Evolutionary conservation across 2,329 filamentous ascomycete species (phyloP).

Genomic region (Aspergillus amoenus): DNA sequence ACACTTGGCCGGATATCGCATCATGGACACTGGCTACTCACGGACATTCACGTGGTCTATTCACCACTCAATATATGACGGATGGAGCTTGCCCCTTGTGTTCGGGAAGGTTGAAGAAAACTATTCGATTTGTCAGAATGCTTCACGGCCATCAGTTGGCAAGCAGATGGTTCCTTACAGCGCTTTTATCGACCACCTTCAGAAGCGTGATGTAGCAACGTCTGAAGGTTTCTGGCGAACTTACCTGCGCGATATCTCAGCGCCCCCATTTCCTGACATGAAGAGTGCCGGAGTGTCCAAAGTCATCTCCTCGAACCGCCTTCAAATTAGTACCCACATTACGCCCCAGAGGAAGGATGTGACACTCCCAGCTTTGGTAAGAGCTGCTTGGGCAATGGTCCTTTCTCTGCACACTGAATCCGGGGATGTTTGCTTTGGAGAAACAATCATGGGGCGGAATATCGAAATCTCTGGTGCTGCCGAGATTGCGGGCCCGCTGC

Average conservation of each 20-base stretch:
- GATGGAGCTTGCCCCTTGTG: constrained; percentile 44
- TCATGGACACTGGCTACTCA: constrained; percentile 37
- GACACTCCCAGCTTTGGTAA: constrained; percentile 48
- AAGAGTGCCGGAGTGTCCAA: constrained; percentile 22
- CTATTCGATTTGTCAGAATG: constrained; percentile 22
- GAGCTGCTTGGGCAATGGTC: constrained; percentile 54
- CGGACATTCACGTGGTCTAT: constrained; percentile 42
- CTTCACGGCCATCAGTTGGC: background rate
- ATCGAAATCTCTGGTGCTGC: constrained; percentile 50
- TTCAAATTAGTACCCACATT: constrained; percentile 24
- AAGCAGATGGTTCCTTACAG: constrained; percentile 23
- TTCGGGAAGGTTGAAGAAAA: constrained; percentile 38
- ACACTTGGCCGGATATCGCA: constrained; percentile 34
- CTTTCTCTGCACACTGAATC: constrained; percentile 49
- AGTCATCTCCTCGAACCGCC: constrained; percentile 2
- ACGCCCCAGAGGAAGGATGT: constrained; percentile 32
- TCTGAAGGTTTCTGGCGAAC: constrained; percentile 36
- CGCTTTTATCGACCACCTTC: constrained; percentile 33
- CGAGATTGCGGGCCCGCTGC: constrained; percentile 47
- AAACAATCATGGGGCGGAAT: constrained; percentile 55
- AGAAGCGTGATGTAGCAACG: constrained; percentile 24
- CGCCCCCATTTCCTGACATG: constrained; percentile 28
- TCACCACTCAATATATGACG: constrained; percentile 54
- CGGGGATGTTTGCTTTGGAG: constrained; percentile 54
- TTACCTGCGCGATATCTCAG: constrained; percentile 28